Conservation (phyloP, 257 asterid genomes). For the Striga asiatica region DNA sequence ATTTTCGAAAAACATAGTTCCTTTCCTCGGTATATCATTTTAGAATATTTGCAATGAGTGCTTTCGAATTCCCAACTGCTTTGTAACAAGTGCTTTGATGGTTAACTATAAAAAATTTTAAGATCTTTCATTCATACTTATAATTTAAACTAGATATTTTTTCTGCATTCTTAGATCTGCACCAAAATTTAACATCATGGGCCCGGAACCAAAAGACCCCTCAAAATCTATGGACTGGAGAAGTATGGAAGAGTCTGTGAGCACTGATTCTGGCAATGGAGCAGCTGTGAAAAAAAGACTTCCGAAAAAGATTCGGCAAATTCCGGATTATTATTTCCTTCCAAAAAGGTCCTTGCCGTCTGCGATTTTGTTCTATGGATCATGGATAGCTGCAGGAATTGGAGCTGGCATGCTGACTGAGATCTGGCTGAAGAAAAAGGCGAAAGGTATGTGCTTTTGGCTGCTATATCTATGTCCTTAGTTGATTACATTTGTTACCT, state of each 20-base stretch:
- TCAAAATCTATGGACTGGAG: constrained; percentile 56
- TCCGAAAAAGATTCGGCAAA: constrained; percentile 49
- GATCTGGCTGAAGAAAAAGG: constrained; percentile 70
- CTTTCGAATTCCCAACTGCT: too few relatives aligned
- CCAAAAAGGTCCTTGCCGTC: constrained; percentile 51
- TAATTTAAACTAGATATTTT: too few relatives aligned
- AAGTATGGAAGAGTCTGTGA: constrained; percentile 29
- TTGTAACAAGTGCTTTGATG: too few relatives aligned
- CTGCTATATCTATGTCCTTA: constrained; percentile 1
- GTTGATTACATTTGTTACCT: too few relatives aligned
- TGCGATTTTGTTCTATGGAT: constrained; percentile 41
- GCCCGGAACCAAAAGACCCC: constrained; percentile 40
- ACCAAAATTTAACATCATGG: constrained; percentile 19
- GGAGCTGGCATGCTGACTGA: constrained; percentile 83
- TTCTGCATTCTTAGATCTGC: constrained; percentile 10
- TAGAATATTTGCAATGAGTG: too few relatives aligned
- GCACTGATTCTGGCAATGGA: constrained; percentile 25
- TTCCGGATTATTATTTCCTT: constrained; percentile 76
- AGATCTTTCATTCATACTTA: neutral
- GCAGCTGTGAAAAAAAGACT: constrained; percentile 55
- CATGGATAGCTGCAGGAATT: constrained; percentile 71
- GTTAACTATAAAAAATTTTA: too few relatives aligned
- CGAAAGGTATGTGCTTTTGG: constrained; percentile 40
- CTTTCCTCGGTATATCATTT: too few relatives aligned
- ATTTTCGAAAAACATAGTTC: too few relatives aligned